These are phyloP conservation scores for Colletotrichum gloeosporioides DNA, from an alignment of 2,329 filamentous ascomycete species.

Conservation along the genomic window DNA sequence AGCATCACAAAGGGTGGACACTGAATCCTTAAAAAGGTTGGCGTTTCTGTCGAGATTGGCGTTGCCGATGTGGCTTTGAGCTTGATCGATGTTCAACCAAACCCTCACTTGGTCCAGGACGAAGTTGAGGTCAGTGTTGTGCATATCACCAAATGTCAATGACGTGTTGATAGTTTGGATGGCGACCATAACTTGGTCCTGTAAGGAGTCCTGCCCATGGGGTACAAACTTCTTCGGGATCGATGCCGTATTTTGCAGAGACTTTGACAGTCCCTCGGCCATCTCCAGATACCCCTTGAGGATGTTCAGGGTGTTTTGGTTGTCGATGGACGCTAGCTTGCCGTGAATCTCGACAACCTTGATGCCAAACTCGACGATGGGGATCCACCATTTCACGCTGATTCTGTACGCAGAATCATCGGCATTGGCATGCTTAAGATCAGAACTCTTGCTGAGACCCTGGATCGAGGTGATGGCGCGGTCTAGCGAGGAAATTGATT, in stretches of 20 bases:
- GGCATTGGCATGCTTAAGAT: not conserved
- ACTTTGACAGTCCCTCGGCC: conserved; percentile 48
- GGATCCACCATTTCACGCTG: conserved; percentile 64
- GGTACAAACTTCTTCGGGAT: conserved; percentile 60
- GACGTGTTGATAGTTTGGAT: not conserved
- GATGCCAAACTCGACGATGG: conserved; percentile 68
- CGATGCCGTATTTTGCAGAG: conserved; percentile 45
- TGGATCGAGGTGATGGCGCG: conserved; percentile 16
- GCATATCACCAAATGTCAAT: not conserved
- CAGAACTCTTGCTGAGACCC: conserved; percentile 17
- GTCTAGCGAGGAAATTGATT: conserved; percentile 35
- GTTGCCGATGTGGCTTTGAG: not conserved
- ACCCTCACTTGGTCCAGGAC: conserved; percentile 68
- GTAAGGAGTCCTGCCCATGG: conserved; percentile 45
- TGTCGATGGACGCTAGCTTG: conserved; percentile 63
- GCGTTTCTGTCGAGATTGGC: conserved; percentile 19
- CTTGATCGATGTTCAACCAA: conserved; percentile 50
- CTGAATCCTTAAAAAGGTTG: conserved; percentile 57
- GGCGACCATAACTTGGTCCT: not conserved
- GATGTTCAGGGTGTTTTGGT: conserved; percentile 46
- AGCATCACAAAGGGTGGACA: conserved; percentile 73
- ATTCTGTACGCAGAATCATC: conserved; percentile 31
- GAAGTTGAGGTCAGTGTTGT: conserved; percentile 63
- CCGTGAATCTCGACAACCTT: conserved; percentile 71
- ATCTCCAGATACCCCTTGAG: conserved; percentile 54